Base-by-base conservation (phyloP, 352 stramenopile genomes). In the Phytophthora sp. region DNA sequence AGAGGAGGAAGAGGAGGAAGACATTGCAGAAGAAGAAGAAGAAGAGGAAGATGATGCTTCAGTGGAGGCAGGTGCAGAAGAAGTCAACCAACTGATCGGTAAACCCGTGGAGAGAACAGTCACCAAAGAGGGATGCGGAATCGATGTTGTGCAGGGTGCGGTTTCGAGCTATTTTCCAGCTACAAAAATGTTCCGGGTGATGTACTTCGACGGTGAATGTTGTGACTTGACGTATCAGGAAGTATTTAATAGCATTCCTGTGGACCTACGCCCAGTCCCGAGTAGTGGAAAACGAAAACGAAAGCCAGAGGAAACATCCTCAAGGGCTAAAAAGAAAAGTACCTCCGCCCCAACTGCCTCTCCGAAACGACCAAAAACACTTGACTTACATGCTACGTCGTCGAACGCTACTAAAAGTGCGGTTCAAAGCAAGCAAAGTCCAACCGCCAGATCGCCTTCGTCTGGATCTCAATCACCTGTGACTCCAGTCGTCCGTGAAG, bases 111-210 rank as follows among this genome's bases (percentile, higher is more conserved):
- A 72, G 23, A 81, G 72, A 45, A 65, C 42, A 9, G 49, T 79
- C 26, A 51, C 66, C 21, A 76, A 69, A 31, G 63, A 71, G 56
- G 59, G 52, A 27, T 71, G 74, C 11, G 62, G 52, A 2, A 50
- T 66, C 30, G 63, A 79, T 38, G 52, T 44, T 21, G 65, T 89
- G 8, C 72, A 69, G 26, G 84, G 84, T 34, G 73, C 78, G 2
- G 82, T 93, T 18, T 79, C 77, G 34, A 77, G 69, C 28, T 93
- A 90, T 53, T 93, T 93, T 41, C 77, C 79, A n/a, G 84, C 84
- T 3, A 93, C 79, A 15, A 82, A 82, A 26, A 93, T 80, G 74
- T 93, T 87, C 48, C 79, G 84, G 8, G 74, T 93, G 9, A 71
- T 93, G 35, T 89, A 85, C 34, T 66, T 61, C 15, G 77, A 89